Conservation (phyloP, 1,139 yeast genomes). For the Candida sanyaensis region DNA sequence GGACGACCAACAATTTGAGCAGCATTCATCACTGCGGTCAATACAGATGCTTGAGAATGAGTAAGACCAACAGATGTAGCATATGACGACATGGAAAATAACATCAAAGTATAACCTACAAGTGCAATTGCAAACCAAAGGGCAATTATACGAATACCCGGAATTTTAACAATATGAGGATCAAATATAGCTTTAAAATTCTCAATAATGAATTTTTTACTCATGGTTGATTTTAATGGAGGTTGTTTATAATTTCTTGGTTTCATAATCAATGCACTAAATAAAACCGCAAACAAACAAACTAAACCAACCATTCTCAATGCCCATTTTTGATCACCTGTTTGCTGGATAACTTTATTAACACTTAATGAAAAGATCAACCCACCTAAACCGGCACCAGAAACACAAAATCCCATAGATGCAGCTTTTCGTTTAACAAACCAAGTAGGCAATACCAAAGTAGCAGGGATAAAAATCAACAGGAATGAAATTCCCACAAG, state of each 20-base stretch:
- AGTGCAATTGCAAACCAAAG: constrained; percentile 59
- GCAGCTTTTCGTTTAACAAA: constrained; percentile 56
- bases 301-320: constrained; percentile 59
- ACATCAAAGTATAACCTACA: constrained; percentile 58
- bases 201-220: constrained; percentile 19
- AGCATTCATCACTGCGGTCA: constrained; percentile 64
- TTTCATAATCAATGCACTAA: constrained; percentile 39
- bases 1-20: constrained; percentile 73
- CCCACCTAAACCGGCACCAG: constrained; percentile 72
- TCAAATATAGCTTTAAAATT: constrained; percentile 29
- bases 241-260: constrained; percentile 42
- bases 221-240: constrained; percentile 24
- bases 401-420: constrained; percentile 60
- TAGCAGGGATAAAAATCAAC: constrained; percentile 59
- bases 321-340: constrained; percentile 68
- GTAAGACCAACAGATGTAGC: constrained; percentile 61
- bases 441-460: constrained; percentile 64
- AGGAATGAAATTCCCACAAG: constrained; percentile 63
- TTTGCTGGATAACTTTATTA: constrained; percentile 45
- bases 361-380: constrained; percentile 52
- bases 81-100: constrained; percentile 64
- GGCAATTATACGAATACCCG: constrained; percentile 45
- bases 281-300: constrained; percentile 40
- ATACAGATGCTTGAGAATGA: constrained; percentile 54
- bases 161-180: constrained; percentile 28